Evolutionary conservation across 2,329 filamentous ascomycete genomes (phyloP).

Genomic region (Pseudopithomyces maydicus): DNA sequence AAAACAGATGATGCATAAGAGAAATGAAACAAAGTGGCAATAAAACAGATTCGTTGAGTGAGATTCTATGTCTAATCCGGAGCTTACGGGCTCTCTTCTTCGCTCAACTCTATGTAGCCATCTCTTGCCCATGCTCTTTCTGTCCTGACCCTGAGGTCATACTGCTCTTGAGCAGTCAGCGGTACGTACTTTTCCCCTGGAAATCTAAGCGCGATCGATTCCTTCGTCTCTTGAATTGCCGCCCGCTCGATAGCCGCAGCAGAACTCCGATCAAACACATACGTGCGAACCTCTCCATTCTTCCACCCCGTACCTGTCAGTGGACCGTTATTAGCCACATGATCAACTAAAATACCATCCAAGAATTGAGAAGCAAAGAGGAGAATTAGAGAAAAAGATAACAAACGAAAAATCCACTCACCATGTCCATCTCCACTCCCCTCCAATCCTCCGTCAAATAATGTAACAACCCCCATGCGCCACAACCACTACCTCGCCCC

Average conservation of each 20-base stretch:
- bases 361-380: no score
- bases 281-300: slow-evolving; percentile 22
- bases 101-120: slow-evolving; percentile 13
- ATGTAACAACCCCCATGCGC: slow-evolving; percentile 83
- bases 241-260: slow-evolving; percentile 10
- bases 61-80: no score
- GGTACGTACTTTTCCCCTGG: not conserved
- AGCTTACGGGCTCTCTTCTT: not conserved
- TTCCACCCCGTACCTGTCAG: slow-evolving; percentile 24
- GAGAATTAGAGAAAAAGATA: not conserved
- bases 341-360: no score
- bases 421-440: slow-evolving; percentile 10
- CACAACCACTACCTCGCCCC: slow-evolving; percentile 69
- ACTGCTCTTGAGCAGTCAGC: slow-evolving; percentile 9
- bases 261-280: slow-evolving; percentile 17
- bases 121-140: slow-evolving; percentile 15
- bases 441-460: slow-evolving; percentile 78
- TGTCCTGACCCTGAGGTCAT: slow-evolving; percentile 10
- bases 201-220: not conserved
- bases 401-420: slow-evolving; percentile 2
- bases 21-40: no score
- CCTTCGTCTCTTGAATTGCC: slow-evolving; percentile 13
- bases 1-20: no score
- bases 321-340: not conserved
- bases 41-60: no score